Evolutionary conservation across 176 grass and related monocot genomes (phyloP).

Genomic region (Aegilops tauschii): DNA sequence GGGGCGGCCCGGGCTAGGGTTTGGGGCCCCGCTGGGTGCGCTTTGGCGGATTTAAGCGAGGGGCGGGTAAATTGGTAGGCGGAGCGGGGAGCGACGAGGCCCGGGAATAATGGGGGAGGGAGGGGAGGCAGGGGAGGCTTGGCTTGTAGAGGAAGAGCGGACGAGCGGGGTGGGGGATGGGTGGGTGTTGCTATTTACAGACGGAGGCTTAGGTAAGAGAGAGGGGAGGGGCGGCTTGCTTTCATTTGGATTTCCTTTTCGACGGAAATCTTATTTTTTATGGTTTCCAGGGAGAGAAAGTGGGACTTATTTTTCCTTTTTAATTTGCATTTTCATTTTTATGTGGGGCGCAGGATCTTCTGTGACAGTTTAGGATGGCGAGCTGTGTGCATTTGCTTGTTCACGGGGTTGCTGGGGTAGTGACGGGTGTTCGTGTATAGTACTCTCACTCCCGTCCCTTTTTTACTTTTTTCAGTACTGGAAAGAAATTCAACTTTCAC

Average conservation of each 20-base stretch:
- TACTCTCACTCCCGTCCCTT: no score
- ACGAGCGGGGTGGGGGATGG: neutral
- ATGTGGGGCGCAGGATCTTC: neutral
- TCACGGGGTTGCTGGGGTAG: neutral
- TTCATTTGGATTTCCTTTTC: neutral
- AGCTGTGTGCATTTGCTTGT: neutral
- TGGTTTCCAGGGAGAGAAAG: neutral
- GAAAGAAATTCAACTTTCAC: neutral
- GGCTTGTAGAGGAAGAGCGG: neutral
- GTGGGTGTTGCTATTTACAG: slow-evolving; percentile 33
- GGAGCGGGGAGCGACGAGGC: neutral
- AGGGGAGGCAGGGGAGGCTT: neutral
- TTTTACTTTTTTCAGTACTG: no score
- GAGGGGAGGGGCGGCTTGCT: neutral
- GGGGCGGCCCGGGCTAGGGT: neutral
- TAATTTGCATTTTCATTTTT: neutral
- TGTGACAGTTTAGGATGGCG: neutral
- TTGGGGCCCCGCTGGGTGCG: neutral
- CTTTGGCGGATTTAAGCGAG: neutral
- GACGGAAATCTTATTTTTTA: neutral
- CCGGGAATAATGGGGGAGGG: neutral
- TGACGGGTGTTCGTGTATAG: no score
- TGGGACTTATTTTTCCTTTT: neutral
- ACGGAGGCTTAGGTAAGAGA: slow-evolving; percentile 5
- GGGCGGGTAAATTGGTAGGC: slow-evolving; percentile 12